Conservation (phyloP, 169 alveolate species). For the Plasmodium knowlesi region DNA sequence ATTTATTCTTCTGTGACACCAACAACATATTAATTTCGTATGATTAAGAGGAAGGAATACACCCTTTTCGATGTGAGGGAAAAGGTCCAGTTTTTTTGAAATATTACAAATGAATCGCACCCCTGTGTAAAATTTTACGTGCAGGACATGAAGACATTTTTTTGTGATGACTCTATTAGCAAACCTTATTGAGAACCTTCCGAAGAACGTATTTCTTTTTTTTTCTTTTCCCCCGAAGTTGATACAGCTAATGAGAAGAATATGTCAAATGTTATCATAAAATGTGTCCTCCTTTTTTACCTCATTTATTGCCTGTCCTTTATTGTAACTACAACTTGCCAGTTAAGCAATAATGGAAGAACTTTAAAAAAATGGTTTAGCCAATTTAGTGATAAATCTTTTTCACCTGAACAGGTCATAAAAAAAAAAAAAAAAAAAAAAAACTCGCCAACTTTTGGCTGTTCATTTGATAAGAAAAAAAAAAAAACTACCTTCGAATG, state of each 20-base stretch:
- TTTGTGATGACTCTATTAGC: not conserved
- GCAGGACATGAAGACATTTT: not conserved
- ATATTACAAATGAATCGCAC: not conserved
- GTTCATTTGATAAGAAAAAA: conserved; percentile 13
- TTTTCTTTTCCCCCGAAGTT: not conserved
- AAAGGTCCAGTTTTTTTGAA: not conserved
- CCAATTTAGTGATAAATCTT: not conserved
- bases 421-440: not conserved
- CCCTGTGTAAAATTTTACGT: not conserved
- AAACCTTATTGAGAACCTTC: not conserved
- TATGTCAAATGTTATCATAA: conserved; percentile 15
- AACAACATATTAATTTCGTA: not conserved
- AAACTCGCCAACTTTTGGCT: not conserved
- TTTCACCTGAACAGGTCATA: conserved; percentile 33
- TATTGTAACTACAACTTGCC: not conserved
- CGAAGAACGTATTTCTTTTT: not conserved
- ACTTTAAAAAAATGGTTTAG: conserved; percentile 6
- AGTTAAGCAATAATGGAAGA: conserved; percentile 1
- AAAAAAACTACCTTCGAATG: conserved; percentile 53
- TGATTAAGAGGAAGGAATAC: not conserved
- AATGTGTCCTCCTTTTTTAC: not conserved
- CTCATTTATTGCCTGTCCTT: conserved; percentile 8
- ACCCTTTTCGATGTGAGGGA: not conserved
- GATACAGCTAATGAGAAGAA: conserved; percentile 3
- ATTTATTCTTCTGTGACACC: not conserved